phyloP scores from a whole-genome alignment of 192 early-diverging fungal species.

The Entomortierella lignicola region DNA sequence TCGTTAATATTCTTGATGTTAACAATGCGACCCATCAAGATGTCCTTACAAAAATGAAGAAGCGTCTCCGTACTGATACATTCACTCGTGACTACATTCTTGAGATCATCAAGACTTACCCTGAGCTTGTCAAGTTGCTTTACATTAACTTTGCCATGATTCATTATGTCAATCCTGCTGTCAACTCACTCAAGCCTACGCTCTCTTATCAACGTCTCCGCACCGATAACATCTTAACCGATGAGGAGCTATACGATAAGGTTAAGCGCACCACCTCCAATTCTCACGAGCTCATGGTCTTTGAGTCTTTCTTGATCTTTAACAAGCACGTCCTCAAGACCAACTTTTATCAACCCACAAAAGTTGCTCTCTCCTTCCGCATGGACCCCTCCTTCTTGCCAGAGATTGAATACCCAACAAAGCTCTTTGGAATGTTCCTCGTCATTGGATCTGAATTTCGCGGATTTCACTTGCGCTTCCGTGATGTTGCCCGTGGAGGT shows the following conservation, averaged over 20 bases:
- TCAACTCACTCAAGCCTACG: conserved; percentile 67
- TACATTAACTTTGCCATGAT: conserved; percentile 95
- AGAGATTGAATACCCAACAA: conserved; percentile 91
- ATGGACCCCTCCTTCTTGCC: conserved; percentile 94
- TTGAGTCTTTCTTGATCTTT: conserved; percentile 96
- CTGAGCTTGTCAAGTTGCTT: conserved; percentile 90
- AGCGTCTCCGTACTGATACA: conserved; percentile 94
- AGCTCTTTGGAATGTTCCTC: conserved; percentile 94
- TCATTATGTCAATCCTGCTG: conserved; percentile 85
- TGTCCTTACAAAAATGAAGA: conserved; percentile 97
- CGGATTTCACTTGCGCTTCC: conserved; percentile 98
- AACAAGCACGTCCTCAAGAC: conserved; percentile 98
- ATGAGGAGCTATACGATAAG: conserved; percentile 88
- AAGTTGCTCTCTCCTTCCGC: conserved; percentile 98
- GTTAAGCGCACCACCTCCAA: conserved; percentile 90
- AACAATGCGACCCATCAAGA: conserved; percentile 88
- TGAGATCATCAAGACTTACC: conserved; percentile 95
- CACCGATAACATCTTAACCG: conserved; percentile 73
- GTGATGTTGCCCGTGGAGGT: conserved; percentile 97
- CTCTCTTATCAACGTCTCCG: conserved; percentile 92
- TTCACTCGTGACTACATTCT: conserved; percentile 98
- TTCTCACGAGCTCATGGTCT: conserved; percentile 93
- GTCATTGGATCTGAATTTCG: conserved; percentile 98
- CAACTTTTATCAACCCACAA: conserved; percentile 99
- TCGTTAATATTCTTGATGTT: conserved; percentile 85